A percentile compares a stretch with the other conserved stretches of the same genome.
phyloP scores from a whole-genome alignment of 2,329 filamentous ascomycete species.

The Lanzia echinophila region DNA sequence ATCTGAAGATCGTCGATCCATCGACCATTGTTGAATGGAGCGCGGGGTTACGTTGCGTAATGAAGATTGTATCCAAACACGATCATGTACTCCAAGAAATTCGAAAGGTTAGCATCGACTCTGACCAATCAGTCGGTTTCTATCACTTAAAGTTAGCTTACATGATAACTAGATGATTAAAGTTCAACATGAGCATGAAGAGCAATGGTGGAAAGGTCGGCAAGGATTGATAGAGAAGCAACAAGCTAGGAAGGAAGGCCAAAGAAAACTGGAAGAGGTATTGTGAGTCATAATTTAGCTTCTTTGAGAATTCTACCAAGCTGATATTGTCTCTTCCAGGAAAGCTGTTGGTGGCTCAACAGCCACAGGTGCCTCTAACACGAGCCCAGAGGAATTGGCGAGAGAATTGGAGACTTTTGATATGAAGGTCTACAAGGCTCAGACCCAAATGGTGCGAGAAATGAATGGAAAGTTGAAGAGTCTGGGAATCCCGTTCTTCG shows the following conservation, averaged over 20 bases:
- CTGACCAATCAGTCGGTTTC: background rate
- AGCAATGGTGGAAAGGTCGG: conserved; percentile 51
- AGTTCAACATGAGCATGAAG: conserved; percentile 56
- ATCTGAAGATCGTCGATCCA: conserved; percentile 32
- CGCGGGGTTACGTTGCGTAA: conserved; percentile 43
- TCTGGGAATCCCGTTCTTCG: conserved; percentile 56
- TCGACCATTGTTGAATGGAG: conserved; percentile 46
- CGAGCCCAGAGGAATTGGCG: conserved; percentile 36
- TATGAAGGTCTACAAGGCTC: conserved; percentile 54
- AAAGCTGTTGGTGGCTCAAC: conserved; percentile 40
- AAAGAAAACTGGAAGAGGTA: conserved; percentile 47
- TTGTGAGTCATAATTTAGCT: conserved; percentile 36
- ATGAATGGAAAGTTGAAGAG: conserved; percentile 48
- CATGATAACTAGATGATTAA: conserved; percentile 45
- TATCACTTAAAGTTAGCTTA: too few relatives aligned
- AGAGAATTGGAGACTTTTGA: conserved; percentile 53
- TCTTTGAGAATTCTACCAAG: background rate
- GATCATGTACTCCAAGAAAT: conserved; percentile 40
- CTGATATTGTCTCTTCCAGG: conserved; percentile 24
- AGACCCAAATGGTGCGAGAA: conserved; percentile 50
- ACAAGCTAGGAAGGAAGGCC: conserved; percentile 42
- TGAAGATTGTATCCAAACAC: conserved; percentile 40
- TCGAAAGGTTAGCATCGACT: conserved; percentile 25
- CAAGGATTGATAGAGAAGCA: conserved; percentile 46
- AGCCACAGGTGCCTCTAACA: conserved; percentile 23